These are phyloP conservation scores for Plasmodium vivax DNA, from an alignment of 169 alveolate genomes.

Conservation along the genomic window DNA sequence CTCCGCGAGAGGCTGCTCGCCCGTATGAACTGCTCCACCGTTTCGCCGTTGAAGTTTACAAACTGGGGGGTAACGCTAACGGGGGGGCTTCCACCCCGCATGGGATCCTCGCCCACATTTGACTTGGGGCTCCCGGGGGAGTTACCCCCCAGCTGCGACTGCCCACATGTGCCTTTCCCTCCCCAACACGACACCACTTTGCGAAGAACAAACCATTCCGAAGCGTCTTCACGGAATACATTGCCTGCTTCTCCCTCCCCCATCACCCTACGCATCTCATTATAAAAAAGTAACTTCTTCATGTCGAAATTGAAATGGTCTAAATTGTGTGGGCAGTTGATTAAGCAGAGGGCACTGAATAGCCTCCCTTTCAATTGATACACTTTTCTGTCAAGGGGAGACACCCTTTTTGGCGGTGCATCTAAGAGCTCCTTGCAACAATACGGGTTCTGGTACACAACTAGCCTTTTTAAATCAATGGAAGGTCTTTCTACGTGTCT, in stretches of 20 bases:
- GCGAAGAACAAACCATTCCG: not conserved
- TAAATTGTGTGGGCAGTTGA: constrained; percentile 26
- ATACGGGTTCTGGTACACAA: constrained; percentile 1
- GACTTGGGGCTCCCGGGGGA: not conserved
- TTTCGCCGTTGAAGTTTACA: constrained; percentile 4
- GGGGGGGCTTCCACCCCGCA: not conserved
- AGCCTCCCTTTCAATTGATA: not conserved
- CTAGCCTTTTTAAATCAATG: not conserved
- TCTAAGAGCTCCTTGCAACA: constrained; percentile 20
- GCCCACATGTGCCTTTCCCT: not conserved
- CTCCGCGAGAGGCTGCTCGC: not conserved
- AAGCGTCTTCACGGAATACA: not conserved
- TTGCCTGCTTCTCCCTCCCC: not conserved
- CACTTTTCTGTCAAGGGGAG: not conserved
- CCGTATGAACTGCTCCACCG: not conserved
- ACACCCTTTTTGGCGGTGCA: not conserved
- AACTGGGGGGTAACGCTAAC: too few species aligned
- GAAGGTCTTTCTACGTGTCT: not conserved
- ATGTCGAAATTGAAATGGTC: constrained; percentile 23
- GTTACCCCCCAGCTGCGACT: not conserved
- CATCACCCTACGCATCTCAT: not conserved
- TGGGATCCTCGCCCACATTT: not conserved
- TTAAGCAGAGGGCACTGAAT: not conserved
- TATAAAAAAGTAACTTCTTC: not conserved
- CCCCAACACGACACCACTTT: not conserved